Conservation (phyloP, 208 protist species). For the Trypanosoma scelopori region DNA sequence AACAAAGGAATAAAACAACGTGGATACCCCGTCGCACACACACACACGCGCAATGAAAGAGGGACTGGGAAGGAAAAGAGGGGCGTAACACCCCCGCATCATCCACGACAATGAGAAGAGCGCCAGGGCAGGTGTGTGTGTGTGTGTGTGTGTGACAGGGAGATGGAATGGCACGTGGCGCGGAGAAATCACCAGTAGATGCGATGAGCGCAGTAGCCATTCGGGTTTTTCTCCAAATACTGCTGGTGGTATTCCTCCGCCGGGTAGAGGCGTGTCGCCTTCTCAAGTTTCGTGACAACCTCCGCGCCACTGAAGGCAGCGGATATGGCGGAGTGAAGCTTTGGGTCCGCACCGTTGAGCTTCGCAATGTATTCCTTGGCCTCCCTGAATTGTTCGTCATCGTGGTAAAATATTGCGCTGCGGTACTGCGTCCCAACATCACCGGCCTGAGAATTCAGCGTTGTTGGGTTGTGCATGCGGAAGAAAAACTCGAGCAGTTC, state of each 20-base stretch:
- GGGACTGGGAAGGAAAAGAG: too few species aligned
- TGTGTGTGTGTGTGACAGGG: too few species aligned
- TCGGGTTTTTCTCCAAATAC: slow-evolving; percentile 80
- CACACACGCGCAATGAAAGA: neutral
- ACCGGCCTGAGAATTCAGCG: slow-evolving; percentile 84
- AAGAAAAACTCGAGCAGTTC: slow-evolving; percentile 94
- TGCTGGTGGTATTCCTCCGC: slow-evolving; percentile 91
- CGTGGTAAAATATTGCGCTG: slow-evolving; percentile 91
- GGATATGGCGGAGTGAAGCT: slow-evolving; percentile 59
- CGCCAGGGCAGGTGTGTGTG: too few species aligned
- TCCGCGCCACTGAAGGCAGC: slow-evolving; percentile 65
- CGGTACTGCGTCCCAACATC: slow-evolving; percentile 96
- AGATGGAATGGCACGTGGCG: neutral
- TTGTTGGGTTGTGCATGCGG: slow-evolving; percentile 95
- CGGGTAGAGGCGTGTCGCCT: slow-evolving; percentile 65
- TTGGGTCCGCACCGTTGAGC: slow-evolving; percentile 58
- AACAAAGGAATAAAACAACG: slow-evolving; percentile 12
- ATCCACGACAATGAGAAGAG: too few species aligned
- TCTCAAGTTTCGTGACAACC: slow-evolving; percentile 73
- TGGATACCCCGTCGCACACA: neutral
- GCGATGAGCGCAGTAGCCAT: slow-evolving; percentile 80
- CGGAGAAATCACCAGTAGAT: slow-evolving; percentile 51
- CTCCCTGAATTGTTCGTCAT: slow-evolving; percentile 77
- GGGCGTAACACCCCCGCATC: too few species aligned
- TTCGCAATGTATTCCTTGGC: slow-evolving; percentile 77